phyloP scores from a whole-genome alignment of 1,284 basidiomycete species.

The Microbotryum saponariae region DNA sequence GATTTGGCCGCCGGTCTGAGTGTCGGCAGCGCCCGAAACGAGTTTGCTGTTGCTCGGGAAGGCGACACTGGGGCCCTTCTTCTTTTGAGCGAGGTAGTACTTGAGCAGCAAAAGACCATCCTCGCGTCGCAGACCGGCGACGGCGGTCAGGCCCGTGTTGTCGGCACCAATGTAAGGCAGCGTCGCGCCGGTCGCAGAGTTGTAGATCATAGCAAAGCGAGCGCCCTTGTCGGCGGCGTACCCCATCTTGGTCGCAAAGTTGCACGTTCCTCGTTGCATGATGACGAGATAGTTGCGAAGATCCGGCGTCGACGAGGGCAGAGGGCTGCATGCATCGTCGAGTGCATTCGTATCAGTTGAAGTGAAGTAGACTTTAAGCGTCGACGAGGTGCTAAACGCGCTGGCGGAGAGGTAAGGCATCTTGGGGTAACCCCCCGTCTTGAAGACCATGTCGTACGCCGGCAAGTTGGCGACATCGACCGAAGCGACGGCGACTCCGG shows the following conservation, averaged over 20 bases:
- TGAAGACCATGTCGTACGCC: slow-evolving; percentile 34
- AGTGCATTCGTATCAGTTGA: slow-evolving; percentile 38
- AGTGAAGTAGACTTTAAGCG: slow-evolving; percentile 37
- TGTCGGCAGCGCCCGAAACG: no score
- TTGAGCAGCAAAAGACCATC: slow-evolving; percentile 13
- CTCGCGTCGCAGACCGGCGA: slow-evolving; percentile 15
- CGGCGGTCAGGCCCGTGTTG: slow-evolving; percentile 3
- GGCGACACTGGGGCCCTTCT: no score
- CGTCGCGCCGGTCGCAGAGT: slow-evolving; percentile 7
- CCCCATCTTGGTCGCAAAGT: slow-evolving; percentile 18
- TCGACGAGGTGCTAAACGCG: slow-evolving; percentile 29
- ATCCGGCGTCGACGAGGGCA: slow-evolving; percentile 51
- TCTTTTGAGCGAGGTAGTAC: no score
- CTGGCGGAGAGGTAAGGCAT: slow-evolving; percentile 32
- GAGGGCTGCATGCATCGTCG: slow-evolving; percentile 52
- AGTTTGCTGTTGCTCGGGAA: no score
- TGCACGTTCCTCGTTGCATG: slow-evolving; percentile 49
- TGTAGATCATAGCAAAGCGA: slow-evolving; percentile 25
- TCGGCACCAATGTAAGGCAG: slow-evolving; percentile 23
- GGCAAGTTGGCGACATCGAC: slow-evolving; percentile 11
- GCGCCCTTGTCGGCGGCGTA: slow-evolving; percentile 21
- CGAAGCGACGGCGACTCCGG: slow-evolving; percentile 11
- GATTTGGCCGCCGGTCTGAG: not conserved
- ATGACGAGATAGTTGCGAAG: slow-evolving; percentile 49
- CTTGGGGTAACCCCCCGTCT: slow-evolving; percentile 32